Conservation (phyloP, 1,139 yeast genomes). For the Tardiomyces digboiensis region DNA sequence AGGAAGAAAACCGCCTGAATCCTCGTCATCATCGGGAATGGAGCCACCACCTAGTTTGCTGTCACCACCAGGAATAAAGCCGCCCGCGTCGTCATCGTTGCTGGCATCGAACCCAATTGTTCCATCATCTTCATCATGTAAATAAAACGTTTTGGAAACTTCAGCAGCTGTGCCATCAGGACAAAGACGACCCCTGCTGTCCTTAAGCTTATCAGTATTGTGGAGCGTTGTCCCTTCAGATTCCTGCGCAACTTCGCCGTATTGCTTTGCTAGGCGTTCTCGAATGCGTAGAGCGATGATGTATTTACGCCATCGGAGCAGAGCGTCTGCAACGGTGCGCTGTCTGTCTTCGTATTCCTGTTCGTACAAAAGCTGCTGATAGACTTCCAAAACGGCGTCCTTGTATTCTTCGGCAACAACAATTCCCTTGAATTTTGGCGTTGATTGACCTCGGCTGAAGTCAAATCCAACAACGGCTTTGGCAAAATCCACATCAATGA, state of each 20-base stretch:
- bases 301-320: constrained; percentile 65
- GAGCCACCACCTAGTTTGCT: constrained; percentile 12
- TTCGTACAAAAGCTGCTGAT: constrained; percentile 45
- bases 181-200: too few relatives aligned
- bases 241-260: background rate
- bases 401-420: constrained; percentile 54
- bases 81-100: constrained; percentile 4
- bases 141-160: too few relatives aligned
- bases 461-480: constrained; percentile 85
- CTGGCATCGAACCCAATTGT: background rate
- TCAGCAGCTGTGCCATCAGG: too few relatives aligned
- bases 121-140: background rate
- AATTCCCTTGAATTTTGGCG: constrained; percentile 65
- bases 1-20: background rate
- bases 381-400: constrained; percentile 56
- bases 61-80: constrained; percentile 16
- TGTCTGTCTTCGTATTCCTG: constrained; percentile 37
- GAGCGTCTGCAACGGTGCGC: constrained; percentile 41
- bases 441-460: constrained; percentile 29
- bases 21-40: background rate
- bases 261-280: constrained; percentile 44
- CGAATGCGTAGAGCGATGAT: constrained; percentile 63
- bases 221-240: too few relatives aligned
- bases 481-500: constrained; percentile 70
- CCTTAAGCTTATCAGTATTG: too few relatives aligned